Base-by-base conservation (phyloP, 2,329 filamentous ascomycete genomes). In the Colletotrichum simmondsii region DNA sequence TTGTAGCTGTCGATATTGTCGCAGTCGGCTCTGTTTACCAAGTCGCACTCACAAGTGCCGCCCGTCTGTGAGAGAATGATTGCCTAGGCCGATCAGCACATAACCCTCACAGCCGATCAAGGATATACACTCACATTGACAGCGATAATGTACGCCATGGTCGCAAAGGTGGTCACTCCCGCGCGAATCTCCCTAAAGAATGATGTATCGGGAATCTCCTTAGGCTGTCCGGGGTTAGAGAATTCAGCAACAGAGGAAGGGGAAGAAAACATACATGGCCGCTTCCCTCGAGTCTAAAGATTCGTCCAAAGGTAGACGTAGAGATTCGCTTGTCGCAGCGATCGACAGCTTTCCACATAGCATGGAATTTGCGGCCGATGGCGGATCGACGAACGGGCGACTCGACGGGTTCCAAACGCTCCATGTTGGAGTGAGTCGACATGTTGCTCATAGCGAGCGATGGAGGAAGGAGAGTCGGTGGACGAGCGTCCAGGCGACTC, bases 121-220 rank as follows among this genome's bases (percentile, higher is more conserved):
- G 14, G 30, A 54, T 3, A n/a, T 6, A 10, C 5, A 77, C 86
- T 77, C 75, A 90, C 90, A 77, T 92, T 92, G 75, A 92, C 91
- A 10, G 92, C 92, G 79, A 97, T 95, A 77, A 97, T 96, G 82
- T 95, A 96, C 16, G 93, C 92, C 94, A 95, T 95, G 3, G 92
- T 93, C 67, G 92, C 92, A 79, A 94, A 94, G 2, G 94, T 97
- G 2, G 94, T 95, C 66, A 96, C 81, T 1, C 94, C 94, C 35
- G 94, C 94, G 32, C 94, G 91, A 70, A 97, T 84, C 81, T 97
- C 94, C 26, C 91, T 93, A 75, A 94, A 91, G 81, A 96, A 95
- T 72, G 88, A 91, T 46, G 93, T 89, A 49, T 90, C 90, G 72
- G 88, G 88, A 61, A 94, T 90, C 78, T 93, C 91, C 61, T 91